Evolutionary conservation across 2,329 filamentous ascomycete species (phyloP), one percentile per base, ranked within the genome.

Genomic region (Aplosporella prunicola): DNA sequence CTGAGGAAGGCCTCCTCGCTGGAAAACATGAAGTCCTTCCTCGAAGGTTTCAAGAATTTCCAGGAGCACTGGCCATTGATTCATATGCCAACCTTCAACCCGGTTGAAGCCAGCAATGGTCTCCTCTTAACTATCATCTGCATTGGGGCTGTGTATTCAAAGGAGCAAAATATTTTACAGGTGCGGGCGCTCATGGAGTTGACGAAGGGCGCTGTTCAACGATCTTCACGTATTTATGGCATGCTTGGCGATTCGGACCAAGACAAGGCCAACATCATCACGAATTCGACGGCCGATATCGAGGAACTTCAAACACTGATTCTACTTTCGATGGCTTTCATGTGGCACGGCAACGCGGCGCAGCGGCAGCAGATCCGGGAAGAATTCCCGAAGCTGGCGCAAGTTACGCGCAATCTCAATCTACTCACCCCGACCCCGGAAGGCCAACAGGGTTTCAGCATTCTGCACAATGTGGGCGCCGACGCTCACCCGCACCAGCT

Each of bases 121-220:
- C 67, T 86, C 43, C 63, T 83, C 33, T 68, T 82, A 42, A 70
- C 71, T 43, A 81, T 87, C 67, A 76, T 81, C 50, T 83, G 78
- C 53, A 69, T 83, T 48, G 82, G 82, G 24, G 80, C 81, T 26
- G 81, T 82, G 40, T 87, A 86, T 58, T 83, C 81, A 35, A 70
- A 80, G 37, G 69, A 68, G 43, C 62, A 82, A 43, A 63, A 67
- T 18, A 59, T 76, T 29, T 62, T 68, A 43, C 68, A 81, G 46
- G 76, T 81, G 45, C 76, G 80, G 44, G 73, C 76, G 52, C 68
- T 84, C 57, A 82, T 81, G 69, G 73, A 80, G 41, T 67, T 74
- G 35, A 65, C 79, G 22, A 74, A 74, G 45, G 53, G 66, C 15
- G 72, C 73, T 8, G 66, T 83, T 27, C 65, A 78, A 47, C 68